These are phyloP conservation scores for Dichotomopilus funicola DNA, from an alignment of 2,329 filamentous ascomycete species.

Conservation along the genomic window DNA sequence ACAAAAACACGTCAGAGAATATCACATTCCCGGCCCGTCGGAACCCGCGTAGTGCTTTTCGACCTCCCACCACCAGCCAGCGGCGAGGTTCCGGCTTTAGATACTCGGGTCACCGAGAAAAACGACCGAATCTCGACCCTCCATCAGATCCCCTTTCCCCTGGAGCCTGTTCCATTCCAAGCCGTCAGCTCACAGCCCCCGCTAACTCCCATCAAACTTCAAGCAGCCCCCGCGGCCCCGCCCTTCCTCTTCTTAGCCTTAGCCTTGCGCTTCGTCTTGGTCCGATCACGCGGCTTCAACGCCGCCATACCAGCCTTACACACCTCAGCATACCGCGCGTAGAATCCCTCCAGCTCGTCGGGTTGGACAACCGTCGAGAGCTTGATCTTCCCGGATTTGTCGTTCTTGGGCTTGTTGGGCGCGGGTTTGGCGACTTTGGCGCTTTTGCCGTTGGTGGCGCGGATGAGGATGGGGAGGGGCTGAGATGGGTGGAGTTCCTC, in stretches of 20 bases:
- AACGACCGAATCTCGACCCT: no score
- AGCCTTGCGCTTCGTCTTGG: conserved; percentile 62
- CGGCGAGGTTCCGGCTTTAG: no score
- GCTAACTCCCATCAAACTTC: background rate
- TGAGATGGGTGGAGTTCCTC: conserved; percentile 49
- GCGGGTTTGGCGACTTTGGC: no score
- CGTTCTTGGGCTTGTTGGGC: conserved; percentile 33
- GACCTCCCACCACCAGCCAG: no score
- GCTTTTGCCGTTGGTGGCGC: conserved; percentile 74
- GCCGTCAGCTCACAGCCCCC: no score
- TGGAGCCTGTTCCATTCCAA: no score
- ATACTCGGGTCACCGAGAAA: no score
- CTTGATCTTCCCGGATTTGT: conserved; percentile 58
- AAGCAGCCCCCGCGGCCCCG: conserved; percentile 10
- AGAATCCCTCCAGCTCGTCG: conserved; percentile 73
- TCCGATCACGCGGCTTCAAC: conserved; percentile 88
- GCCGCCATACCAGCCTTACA: conserved; percentile 85
- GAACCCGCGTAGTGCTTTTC: no score
- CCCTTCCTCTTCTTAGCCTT: conserved; percentile 61
- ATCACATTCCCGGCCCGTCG: no score
- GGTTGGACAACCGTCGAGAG: conserved; percentile 77
- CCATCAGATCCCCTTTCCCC: no score
- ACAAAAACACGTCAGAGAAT: no score
- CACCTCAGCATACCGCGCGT: conserved; percentile 75
- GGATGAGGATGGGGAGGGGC: conserved; percentile 67